Evolutionary conservation across 2,329 filamentous ascomycete genomes (phyloP).

Genomic region (Calonectria fujianensis): DNA sequence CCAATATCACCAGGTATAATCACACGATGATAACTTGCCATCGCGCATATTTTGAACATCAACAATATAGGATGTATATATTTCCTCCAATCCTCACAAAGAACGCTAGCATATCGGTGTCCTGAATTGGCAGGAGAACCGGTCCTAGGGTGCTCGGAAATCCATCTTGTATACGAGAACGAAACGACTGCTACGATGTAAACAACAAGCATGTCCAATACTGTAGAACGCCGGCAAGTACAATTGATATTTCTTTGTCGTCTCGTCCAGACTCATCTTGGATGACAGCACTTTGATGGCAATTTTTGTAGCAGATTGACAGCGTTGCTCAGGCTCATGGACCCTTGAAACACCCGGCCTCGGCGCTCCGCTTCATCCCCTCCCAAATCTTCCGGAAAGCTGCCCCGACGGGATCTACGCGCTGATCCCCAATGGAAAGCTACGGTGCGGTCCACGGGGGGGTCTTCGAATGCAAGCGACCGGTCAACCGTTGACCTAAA

Average conservation of each 20-base stretch:
- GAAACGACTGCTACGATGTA: neutral
- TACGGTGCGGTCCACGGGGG: constrained; percentile 6
- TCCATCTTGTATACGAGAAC: neutral
- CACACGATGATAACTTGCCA: neutral
- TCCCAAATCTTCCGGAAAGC: constrained; percentile 4
- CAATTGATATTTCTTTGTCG: neutral
- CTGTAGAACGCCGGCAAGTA: neutral
- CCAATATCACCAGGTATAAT: neutral
- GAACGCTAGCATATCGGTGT: constrained; percentile 1
- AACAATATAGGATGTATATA: neutral
- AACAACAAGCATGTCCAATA: neutral
- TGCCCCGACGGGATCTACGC: constrained; percentile 7
- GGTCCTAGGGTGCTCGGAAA: neutral
- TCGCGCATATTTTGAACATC: neutral
- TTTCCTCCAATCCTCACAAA: constrained; percentile 16
- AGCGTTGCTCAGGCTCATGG: neutral
- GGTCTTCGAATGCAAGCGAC: neutral
- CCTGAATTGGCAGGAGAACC: constrained; percentile 13
- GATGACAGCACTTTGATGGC: neutral
- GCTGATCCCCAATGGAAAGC: constrained; percentile 11
- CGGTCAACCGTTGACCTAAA: neutral
- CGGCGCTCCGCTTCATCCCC: neutral
- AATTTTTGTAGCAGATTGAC: neutral
- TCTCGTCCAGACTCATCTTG: neutral
- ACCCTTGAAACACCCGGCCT: neutral